phyloP scores from a whole-genome alignment of 2,329 filamentous ascomycete species.

The Sphaerostilbella broomeana region DNA sequence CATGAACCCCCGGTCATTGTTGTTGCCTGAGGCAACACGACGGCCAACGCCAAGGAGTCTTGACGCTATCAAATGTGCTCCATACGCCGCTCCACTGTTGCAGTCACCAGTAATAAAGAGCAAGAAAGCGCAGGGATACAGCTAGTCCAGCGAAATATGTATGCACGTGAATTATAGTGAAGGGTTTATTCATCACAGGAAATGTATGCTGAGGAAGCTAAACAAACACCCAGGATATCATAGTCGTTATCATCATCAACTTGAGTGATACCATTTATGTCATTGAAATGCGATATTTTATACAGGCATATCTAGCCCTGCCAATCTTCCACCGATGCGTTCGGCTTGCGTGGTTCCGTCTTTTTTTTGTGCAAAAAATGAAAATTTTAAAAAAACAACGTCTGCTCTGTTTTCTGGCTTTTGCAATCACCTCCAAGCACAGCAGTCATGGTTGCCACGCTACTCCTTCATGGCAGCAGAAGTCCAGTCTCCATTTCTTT shows the following conservation, averaged over 20 bases:
- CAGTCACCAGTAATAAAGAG: too few species aligned
- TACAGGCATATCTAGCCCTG: neutral
- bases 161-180: too few species aligned
- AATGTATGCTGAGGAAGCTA: too few species aligned
- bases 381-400: conserved; percentile 3
- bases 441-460: conserved; percentile 2
- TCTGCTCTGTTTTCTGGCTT: conserved; percentile 2
- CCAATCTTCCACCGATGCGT: neutral
- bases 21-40: conserved; percentile 11
- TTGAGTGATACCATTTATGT: neutral
- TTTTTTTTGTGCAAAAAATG: conserved; percentile 5
- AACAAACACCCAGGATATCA: too few species aligned
- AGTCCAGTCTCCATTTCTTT: conserved; percentile 11
- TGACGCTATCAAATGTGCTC: neutral
- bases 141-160: too few species aligned
- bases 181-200: too few species aligned
- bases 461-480: conserved; percentile 8
- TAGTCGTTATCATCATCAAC: neutral
- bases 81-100: too few species aligned
- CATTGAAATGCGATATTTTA: neutral
- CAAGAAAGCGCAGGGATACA: too few species aligned
- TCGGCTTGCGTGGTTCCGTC: neutral
- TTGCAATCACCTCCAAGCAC: conserved; percentile 7
- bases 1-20: neutral
- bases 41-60: too few species aligned